These are phyloP conservation scores for Panus rudis DNA, from an alignment of 768 basidiomycete species.

Conservation along the genomic window DNA sequence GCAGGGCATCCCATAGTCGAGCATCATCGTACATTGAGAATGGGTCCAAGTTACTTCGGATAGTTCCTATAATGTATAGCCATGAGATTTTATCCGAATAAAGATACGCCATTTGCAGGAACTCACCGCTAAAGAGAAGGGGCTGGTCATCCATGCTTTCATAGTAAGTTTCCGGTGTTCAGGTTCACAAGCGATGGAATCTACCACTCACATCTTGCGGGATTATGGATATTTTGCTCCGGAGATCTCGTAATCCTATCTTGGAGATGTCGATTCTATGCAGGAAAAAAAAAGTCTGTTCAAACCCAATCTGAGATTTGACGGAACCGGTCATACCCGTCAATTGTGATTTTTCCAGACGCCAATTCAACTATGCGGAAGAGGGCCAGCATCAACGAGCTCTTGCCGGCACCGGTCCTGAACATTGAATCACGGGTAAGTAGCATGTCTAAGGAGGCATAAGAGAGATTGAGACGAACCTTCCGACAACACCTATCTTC, in stretches of 20 bases:
- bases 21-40: conserved; percentile 60
- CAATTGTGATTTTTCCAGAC: conserved; percentile 53
- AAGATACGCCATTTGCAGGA: conserved; percentile 35
- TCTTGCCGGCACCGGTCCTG: conserved; percentile 51
- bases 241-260: conserved; percentile 59
- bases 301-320: neutral
- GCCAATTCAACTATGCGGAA: conserved; percentile 65
- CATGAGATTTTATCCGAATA: too few species aligned
- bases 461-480: conserved; percentile 20
- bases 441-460: neutral
- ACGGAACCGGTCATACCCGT: conserved; percentile 35
- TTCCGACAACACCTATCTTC: conserved; percentile 73
- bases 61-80: conserved; percentile 39
- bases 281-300: conserved; percentile 8
- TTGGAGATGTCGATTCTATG: conserved; percentile 56
- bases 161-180: conserved; percentile 11
- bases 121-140: conserved; percentile 47
- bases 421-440: neutral
- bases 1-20: conserved; percentile 66
- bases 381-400: conserved; percentile 56
- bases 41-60: conserved; percentile 49
- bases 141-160: conserved; percentile 31
- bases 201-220: conserved; percentile 51
- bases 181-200: conserved; percentile 14
- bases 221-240: conserved; percentile 54